Conservation (phyloP, 495 filamentous ascomycete species). For the Annulohypoxylon stygium region DNA sequence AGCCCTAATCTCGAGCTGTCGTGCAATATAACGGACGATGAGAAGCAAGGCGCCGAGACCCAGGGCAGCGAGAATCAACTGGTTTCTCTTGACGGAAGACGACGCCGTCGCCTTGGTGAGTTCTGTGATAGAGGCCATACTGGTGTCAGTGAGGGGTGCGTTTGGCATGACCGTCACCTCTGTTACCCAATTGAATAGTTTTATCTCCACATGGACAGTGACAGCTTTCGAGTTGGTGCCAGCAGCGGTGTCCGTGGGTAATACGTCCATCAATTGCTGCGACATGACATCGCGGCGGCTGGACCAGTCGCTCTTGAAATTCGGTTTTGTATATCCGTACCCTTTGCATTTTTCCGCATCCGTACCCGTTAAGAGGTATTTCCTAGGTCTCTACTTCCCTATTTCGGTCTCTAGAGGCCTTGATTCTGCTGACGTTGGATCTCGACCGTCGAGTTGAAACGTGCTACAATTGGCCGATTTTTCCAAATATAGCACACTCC, state of each 20-base stretch:
- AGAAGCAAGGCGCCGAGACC: neutral
- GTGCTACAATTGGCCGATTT: neutral
- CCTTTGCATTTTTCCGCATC: slow-evolving; percentile 10
- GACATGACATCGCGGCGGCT: slow-evolving; percentile 6
- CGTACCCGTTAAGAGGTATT: neutral
- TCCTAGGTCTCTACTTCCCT: neutral
- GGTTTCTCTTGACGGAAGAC: neutral
- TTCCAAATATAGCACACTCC: neutral
- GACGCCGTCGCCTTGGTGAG: slow-evolving; percentile 1
- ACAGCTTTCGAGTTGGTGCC: neutral
- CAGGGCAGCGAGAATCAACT: neutral
- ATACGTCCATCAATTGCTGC: slow-evolving; percentile 9
- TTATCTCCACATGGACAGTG: slow-evolving; percentile 18
- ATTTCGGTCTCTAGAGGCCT: neutral
- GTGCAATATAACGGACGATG: neutral
- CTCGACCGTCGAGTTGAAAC: neutral
- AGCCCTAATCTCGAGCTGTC: slow-evolving; percentile 11
- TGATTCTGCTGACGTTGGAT: slow-evolving; percentile 13
- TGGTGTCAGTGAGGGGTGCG: neutral
- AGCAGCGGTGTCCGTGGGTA: slow-evolving; percentile 5
- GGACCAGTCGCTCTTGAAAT: neutral
- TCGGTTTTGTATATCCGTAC: slow-evolving; percentile 6
- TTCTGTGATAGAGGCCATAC: slow-evolving; percentile 1
- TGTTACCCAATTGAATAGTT: slow-evolving; percentile 18
- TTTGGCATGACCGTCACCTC: slow-evolving; percentile 16